These are phyloP conservation scores for Sporothrix inflata DNA, from an alignment of 2,329 filamentous ascomycete genomes.

Conservation along the genomic window DNA sequence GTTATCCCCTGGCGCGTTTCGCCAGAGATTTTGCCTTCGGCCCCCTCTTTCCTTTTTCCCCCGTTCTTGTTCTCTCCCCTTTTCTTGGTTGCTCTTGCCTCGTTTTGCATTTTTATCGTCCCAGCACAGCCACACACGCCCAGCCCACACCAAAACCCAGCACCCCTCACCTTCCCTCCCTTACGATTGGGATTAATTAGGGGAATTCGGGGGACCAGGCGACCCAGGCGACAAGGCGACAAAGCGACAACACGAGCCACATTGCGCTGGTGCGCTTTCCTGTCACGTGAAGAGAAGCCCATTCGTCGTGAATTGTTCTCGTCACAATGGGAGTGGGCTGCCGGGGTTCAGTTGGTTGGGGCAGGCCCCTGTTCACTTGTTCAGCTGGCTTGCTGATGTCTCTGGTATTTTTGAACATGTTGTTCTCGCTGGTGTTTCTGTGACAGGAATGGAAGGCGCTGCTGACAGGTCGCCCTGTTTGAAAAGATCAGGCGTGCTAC, in stretches of 20 bases:
- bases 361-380: neutral
- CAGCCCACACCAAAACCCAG: conserved; percentile 16
- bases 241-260: conserved; percentile 6
- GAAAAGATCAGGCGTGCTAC: neutral
- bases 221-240: neutral
- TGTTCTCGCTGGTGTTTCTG: neutral
- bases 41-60: neutral
- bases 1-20: conserved; percentile 3
- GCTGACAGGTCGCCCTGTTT: conserved; percentile 5
- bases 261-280: neutral
- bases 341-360: neutral
- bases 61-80: neutral
- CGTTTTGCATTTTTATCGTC: conserved; percentile 10
- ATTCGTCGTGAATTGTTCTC: neutral
- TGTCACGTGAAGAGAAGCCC: conserved; percentile 8
- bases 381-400: conserved; percentile 5
- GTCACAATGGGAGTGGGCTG: neutral
- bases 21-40: neutral
- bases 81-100: conserved; percentile 14
- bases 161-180: conserved; percentile 30
- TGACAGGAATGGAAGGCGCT: conserved; percentile 7
- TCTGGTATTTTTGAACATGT: neutral
- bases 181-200: conserved; percentile 7
- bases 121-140: conserved; percentile 21
- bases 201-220: no score